These are phyloP conservation scores for Xylariaceae sp. DNA, from an alignment of 2,329 filamentous ascomycete genomes.

Conservation along the genomic window DNA sequence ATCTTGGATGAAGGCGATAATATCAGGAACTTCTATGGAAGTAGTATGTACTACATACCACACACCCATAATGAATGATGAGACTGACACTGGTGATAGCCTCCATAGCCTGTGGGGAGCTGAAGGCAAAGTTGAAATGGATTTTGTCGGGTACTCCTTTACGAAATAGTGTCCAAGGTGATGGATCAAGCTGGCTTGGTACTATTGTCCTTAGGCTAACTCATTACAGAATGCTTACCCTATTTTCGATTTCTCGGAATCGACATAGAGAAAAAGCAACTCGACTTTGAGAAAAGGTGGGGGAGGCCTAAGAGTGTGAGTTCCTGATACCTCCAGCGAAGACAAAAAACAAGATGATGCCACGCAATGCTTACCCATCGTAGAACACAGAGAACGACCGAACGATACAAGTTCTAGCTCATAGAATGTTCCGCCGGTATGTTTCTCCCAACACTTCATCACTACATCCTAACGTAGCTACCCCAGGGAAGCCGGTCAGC, in stretches of 20 bases:
- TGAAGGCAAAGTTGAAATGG: slow-evolving; percentile 19
- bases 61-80: background rate
- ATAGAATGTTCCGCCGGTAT: slow-evolving; percentile 26
- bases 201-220: background rate
- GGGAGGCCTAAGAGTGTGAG: slow-evolving; percentile 1
- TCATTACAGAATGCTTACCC: slow-evolving; percentile 16
- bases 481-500: slow-evolving; percentile 16
- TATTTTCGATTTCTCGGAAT: slow-evolving; percentile 28
- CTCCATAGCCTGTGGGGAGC: slow-evolving; percentile 21
- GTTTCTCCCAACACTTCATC: background rate
- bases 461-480: background rate
- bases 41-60: slow-evolving; percentile 6
- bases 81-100: slow-evolving; percentile 11
- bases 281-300: slow-evolving; percentile 8
- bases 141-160: slow-evolving; percentile 28
- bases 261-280: background rate
- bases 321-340: background rate
- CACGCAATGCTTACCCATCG: background rate
- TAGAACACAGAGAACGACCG: background rate
- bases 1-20: slow-evolving; percentile 28
- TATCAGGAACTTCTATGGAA: slow-evolving; percentile 21
- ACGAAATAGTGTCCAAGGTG: slow-evolving; percentile 15
- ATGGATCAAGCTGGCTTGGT: background rate
- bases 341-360: background rate
- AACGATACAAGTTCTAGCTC: slow-evolving; percentile 13